A percentile compares a stretch with the other conserved stretches of the same genome.
These are phyloP conservation scores for Apium graveolens DNA, from an alignment of 129 eudicot genomes.

Conservation along the genomic window DNA sequence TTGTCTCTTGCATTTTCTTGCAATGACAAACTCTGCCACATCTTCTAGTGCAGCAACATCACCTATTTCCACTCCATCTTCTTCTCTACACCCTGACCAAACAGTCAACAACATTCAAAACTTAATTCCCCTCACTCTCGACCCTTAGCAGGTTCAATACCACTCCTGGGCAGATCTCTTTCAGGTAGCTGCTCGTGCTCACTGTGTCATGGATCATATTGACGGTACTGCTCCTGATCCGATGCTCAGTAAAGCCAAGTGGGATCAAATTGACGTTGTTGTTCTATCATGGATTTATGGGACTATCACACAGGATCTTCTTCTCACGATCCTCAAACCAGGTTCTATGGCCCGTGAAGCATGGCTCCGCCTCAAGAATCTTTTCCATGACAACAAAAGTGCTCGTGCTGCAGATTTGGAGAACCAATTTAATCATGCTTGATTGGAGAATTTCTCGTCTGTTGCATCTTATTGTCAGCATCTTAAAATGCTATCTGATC, in stretches of 20 bases:
- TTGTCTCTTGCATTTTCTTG: too few relatives aligned
- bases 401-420: background rate
- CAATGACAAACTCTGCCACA: background rate
- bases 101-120: background rate
- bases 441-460: background rate
- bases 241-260: background rate
- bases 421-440: background rate
- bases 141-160: background rate
- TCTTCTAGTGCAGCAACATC: background rate
- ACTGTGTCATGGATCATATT: background rate
- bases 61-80: background rate
- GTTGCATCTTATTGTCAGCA: background rate
- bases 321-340: background rate
- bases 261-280: background rate
- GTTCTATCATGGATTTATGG: background rate
- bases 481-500: background rate
- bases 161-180: background rate
- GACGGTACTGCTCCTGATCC: background rate
- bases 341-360: background rate
- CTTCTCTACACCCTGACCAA: background rate
- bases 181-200: background rate
- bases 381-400: background rate
- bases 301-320: background rate
- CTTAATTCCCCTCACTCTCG: background rate
- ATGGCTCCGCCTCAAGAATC: background rate